A percentile compares a stretch with the other conserved stretches of the same genome.
phyloP scores from a whole-genome alignment of 1,284 basidiomycete genomes.

The Cutaneotrichosporon cavernicola region DNA sequence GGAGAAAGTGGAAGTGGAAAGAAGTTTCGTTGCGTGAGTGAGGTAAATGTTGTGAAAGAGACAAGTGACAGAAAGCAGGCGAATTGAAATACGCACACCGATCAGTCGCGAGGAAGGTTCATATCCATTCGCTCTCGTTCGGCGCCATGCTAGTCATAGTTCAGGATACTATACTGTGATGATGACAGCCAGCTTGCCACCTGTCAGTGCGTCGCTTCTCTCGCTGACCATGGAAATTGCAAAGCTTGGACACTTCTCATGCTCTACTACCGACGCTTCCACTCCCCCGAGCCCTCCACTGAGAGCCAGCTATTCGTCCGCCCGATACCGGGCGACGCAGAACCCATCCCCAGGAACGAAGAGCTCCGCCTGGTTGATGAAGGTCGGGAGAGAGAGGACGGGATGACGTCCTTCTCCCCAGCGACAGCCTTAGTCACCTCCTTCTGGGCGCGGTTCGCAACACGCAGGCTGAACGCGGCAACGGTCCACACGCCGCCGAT shows the following conservation, averaged over 20 bases:
- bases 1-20: too few relatives aligned
- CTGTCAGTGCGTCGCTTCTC: not conserved
- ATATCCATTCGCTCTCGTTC: too few relatives aligned
- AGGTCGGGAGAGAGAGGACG: conserved; percentile 24
- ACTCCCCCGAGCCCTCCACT: conserved; percentile 15
- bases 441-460: conserved; percentile 50
- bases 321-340: conserved; percentile 8
- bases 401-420: conserved; percentile 42
- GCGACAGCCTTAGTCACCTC: conserved; percentile 42
- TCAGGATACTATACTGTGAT: too few relatives aligned
- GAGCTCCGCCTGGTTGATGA: conserved; percentile 8
- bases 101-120: too few relatives aligned
- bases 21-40: too few relatives aligned
- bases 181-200: not conserved
- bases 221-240: not conserved
- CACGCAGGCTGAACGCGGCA: conserved; percentile 49
- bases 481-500: conserved; percentile 55
- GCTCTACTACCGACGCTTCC: conserved; percentile 26
- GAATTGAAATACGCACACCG: too few relatives aligned
- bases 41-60: too few relatives aligned
- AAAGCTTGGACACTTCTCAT: not conserved
- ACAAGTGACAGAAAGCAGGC: too few relatives aligned
- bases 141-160: too few relatives aligned
- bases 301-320: conserved; percentile 25
- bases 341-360: conserved; percentile 15